These are phyloP conservation scores for Acidiella bohemica DNA, from an alignment of 495 filamentous ascomycete genomes.

Conservation along the genomic window DNA sequence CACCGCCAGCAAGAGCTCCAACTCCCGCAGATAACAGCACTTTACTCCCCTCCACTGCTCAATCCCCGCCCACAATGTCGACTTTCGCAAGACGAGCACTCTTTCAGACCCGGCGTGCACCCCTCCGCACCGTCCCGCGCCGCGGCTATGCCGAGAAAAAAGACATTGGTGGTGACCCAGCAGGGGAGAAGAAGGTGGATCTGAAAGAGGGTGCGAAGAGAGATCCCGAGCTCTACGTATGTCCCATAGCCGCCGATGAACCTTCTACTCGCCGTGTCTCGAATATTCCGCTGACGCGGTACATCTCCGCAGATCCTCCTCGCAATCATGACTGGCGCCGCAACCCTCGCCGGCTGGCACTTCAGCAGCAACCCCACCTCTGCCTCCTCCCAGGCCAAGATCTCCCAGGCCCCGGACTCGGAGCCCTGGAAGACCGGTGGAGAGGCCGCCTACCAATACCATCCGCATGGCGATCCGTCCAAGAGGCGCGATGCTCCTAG, in stretches of 20 bases:
- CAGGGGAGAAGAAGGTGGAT: constrained; percentile 30
- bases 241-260: too few relatives aligned
- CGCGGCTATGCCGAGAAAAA: constrained; percentile 10
- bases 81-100: constrained; percentile 26
- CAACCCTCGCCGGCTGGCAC: constrained; percentile 77
- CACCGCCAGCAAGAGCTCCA: too few relatives aligned
- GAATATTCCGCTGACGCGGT: background rate
- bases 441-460: constrained; percentile 73
- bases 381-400: constrained; percentile 63
- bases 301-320: constrained; percentile 54
- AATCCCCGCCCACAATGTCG: constrained; percentile 25
- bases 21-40: too few relatives aligned
- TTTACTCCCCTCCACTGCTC: too few relatives aligned
- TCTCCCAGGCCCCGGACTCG: constrained; percentile 54
- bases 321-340: constrained; percentile 80
- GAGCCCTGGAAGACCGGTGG: constrained; percentile 79
- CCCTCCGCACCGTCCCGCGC: constrained; percentile 15
- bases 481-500: constrained; percentile 81
- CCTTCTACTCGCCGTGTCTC: too few relatives aligned
- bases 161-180: constrained; percentile 9
- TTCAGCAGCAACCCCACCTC: constrained; percentile 77
- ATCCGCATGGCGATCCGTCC: constrained; percentile 72
- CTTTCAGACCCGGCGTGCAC: constrained; percentile 21
- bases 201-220: constrained; percentile 55
- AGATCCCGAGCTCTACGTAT: constrained; percentile 73